phyloP scores from a whole-genome alignment of 208 protist genomes.

The Tritrichomonas musculus region DNA sequence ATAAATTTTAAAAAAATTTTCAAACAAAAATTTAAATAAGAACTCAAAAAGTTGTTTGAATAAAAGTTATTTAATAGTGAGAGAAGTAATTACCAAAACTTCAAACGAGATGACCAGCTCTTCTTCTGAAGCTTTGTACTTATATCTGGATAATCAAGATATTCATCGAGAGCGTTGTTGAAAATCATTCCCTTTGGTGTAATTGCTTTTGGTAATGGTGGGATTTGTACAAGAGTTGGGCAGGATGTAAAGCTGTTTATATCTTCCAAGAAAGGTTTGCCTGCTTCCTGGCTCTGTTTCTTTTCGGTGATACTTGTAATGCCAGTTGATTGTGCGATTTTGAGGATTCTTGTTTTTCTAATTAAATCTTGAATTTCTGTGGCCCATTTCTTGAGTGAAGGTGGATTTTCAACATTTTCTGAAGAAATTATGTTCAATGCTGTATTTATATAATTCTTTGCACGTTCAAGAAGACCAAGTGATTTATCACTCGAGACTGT shows the following conservation, averaged over 20 bases:
- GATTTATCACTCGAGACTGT: neutral
- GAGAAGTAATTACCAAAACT: constrained; percentile 36
- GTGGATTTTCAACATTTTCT: neutral
- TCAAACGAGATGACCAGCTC: neutral
- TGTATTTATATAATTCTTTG: neutral
- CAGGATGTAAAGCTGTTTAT: neutral
- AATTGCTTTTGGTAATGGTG: neutral
- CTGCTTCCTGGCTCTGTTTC: no score
- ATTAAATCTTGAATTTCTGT: neutral
- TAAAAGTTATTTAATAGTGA: no score
- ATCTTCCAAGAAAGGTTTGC: neutral
- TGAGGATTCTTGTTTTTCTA: neutral
- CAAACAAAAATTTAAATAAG: no score
- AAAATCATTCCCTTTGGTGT: constrained; percentile 25
- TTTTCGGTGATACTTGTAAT: no score
- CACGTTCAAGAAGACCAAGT: neutral
- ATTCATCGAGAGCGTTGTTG: neutral
- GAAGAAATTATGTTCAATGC: neutral
- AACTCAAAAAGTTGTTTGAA: no score
- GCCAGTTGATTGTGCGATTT: neutral
- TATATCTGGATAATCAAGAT: neutral
- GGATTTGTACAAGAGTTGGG: neutral
- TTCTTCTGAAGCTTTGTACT: constrained; percentile 5
- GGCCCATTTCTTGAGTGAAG: neutral
- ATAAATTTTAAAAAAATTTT: no score